phyloP scores from a whole-genome alignment of 192 early-diverging fungal species.

The Coemansia sp. region DNA sequence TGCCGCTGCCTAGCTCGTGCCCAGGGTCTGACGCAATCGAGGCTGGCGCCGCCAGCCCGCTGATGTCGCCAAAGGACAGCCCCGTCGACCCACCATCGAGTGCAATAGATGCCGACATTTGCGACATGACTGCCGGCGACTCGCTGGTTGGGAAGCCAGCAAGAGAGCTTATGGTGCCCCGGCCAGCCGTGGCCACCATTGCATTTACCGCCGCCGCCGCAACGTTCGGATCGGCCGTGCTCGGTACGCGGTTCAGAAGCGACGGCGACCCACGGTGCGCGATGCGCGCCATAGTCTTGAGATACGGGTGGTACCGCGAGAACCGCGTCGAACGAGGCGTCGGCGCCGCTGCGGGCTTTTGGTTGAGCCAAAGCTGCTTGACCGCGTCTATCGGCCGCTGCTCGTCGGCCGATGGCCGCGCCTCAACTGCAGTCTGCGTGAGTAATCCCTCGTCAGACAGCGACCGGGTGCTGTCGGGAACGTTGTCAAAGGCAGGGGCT shows the following conservation, averaged over 20 bases:
- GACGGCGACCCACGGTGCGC: slow-evolving; percentile 41
- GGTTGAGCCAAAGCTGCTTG: slow-evolving; percentile 27
- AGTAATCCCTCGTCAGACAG: too few species aligned
- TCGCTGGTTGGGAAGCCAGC: not conserved
- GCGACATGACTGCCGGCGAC: not conserved
- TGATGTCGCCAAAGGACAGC: not conserved
- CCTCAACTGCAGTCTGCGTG: too few species aligned
- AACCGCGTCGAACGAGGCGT: slow-evolving; percentile 43
- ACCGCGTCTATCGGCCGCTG: slow-evolving; percentile 6
- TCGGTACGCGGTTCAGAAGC: slow-evolving; percentile 39
- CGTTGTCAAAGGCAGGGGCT: not conserved
- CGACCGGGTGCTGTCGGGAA: too few species aligned
- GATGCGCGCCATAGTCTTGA: slow-evolving; percentile 45
- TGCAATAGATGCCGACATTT: not conserved
- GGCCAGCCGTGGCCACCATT: slow-evolving; percentile 1
- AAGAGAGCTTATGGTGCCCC: not conserved
- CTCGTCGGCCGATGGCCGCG: slow-evolving; percentile 1
- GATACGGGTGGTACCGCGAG: slow-evolving; percentile 50
- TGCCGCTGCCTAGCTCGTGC: not conserved
- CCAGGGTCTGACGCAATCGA: not conserved
- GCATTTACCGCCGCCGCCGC: slow-evolving; percentile 46
- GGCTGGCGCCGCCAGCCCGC: not conserved
- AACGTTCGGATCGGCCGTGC: slow-evolving; percentile 38
- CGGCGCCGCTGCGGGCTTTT: slow-evolving; percentile 14
- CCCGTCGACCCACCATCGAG: not conserved